Conservation (phyloP, 2,329 filamentous ascomycete genomes). For the Diaporthe longicolla region DNA sequence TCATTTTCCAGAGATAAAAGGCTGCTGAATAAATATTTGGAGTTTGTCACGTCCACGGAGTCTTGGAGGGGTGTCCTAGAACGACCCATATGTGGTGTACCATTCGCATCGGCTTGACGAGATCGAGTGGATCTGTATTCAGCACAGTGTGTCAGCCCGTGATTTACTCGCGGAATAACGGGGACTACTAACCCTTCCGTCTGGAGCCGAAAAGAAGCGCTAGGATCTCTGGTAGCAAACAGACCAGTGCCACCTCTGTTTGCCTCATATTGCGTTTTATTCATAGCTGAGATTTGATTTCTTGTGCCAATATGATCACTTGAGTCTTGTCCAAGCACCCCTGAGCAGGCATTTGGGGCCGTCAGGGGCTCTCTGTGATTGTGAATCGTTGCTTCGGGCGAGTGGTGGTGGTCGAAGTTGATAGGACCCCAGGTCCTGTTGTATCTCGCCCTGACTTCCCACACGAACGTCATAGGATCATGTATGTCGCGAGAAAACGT, state of each 20-base stretch:
- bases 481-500: background rate
- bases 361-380: background rate
- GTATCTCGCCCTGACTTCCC: background rate
- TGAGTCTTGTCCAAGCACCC: background rate
- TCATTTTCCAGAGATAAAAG: slow-evolving; percentile 12
- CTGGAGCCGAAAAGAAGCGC: background rate
- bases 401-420: background rate
- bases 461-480: background rate
- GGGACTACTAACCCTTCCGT: background rate
- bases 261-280: background rate
- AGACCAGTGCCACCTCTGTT: background rate
- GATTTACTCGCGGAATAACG: background rate
- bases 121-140: background rate
- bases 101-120: background rate
- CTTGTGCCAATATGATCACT: background rate
- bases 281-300: background rate
- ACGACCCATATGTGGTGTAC: background rate
- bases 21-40: slow-evolving; percentile 9
- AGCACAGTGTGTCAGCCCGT: background rate
- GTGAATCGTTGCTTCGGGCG: background rate
- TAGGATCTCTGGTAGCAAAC: background rate
- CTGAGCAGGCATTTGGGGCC: too few relatives aligned
- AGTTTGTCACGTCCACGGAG: background rate
- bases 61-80: background rate
- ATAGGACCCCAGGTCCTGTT: background rate